Conservation (phyloP, 2,329 filamentous ascomycete genomes). For the Alternaria sp. region DNA sequence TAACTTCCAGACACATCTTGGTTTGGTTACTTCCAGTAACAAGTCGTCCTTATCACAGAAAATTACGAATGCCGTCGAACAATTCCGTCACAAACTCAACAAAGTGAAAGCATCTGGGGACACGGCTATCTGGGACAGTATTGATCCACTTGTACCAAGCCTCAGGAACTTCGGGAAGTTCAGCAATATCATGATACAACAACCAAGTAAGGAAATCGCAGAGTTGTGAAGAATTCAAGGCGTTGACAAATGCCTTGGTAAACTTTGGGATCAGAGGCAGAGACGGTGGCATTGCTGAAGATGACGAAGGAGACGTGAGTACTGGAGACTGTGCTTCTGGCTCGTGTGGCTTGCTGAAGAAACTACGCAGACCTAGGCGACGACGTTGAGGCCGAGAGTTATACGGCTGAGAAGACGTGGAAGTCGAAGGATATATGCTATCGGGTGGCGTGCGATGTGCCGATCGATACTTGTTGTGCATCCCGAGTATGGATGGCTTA, state of each 20-base stretch:
- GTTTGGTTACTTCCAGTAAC: background rate
- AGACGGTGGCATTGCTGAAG: background rate
- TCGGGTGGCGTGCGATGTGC: background rate
- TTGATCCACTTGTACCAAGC: conserved; percentile 26
- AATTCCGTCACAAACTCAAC: background rate
- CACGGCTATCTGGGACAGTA: background rate
- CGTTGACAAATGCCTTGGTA: conserved; percentile 27
- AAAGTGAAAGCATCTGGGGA: background rate
- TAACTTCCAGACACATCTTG: background rate
- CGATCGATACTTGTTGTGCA: background rate
- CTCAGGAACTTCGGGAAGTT: conserved; percentile 25
- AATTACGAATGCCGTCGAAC: background rate
- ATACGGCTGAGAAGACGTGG: background rate
- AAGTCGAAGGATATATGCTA: background rate
- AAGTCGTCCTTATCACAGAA: background rate
- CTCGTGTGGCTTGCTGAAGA: conserved; percentile 6
- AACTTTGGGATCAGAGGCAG: conserved; percentile 12
- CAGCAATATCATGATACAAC: conserved; percentile 35
- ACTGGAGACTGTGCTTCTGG: conserved; percentile 5
- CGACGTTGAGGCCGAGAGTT: background rate
- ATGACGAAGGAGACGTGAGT: conserved; percentile 8
- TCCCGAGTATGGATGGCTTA: conserved; percentile 4
- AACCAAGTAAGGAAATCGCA: conserved; percentile 37
- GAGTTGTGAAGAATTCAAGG: conserved; percentile 21
- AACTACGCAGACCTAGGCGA: background rate